These are phyloP conservation scores for Pilaira anomala DNA, from an alignment of 192 early-diverging fungal genomes.

Conservation along the genomic window DNA sequence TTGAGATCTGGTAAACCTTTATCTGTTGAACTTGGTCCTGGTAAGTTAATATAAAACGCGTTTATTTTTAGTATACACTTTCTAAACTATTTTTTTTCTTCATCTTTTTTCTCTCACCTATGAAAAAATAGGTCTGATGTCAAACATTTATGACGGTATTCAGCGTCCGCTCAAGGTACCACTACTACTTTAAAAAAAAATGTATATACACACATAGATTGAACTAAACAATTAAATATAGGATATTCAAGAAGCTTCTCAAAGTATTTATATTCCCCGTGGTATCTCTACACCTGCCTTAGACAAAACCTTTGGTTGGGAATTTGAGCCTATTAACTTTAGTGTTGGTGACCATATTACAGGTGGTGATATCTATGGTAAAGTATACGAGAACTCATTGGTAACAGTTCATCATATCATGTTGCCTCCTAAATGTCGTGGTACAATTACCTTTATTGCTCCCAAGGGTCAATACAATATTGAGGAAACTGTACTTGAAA, in stretches of 20 bases:
- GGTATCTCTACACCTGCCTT: conserved; percentile 98
- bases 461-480: conserved; percentile 90
- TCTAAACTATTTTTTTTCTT: neutral
- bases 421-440: conserved; percentile 88
- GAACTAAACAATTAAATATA: neutral
- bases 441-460: conserved; percentile 96
- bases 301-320: conserved; percentile 87
- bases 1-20: conserved; percentile 96
- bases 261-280: conserved; percentile 98
- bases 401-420: conserved; percentile 90
- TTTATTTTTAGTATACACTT: neutral
- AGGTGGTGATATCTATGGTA: conserved; percentile 95
- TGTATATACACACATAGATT: neutral
- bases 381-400: conserved; percentile 93
- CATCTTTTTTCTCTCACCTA: neutral
- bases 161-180: conserved; percentile 95
- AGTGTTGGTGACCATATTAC: conserved; percentile 97
- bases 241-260: conserved; percentile 88
- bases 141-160: conserved; percentile 99
- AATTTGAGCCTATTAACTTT: conserved; percentile 91
- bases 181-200: no score
- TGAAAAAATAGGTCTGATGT: conserved; percentile 70
- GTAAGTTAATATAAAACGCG: conserved; percentile 59
- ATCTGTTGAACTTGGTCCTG: conserved; percentile 98
- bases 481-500: conserved; percentile 87